A percentile compares a stretch with the other conserved stretches of the same genome.
These are phyloP conservation scores for Cutaneotrichosporon sp. DNA, from an alignment of 1,284 basidiomycete species.

Conservation along the genomic window DNA sequence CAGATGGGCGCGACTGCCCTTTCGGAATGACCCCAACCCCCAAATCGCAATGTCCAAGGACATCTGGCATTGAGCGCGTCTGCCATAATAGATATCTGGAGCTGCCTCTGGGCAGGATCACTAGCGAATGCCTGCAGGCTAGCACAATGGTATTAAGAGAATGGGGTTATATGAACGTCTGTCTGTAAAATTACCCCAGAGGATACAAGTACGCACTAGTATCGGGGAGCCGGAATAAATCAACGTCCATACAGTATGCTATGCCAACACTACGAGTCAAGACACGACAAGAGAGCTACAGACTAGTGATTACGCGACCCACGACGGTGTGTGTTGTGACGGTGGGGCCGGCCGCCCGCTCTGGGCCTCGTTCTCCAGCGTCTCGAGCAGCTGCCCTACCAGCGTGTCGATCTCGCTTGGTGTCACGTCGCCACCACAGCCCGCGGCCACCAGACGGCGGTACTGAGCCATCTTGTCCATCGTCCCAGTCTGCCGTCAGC, in stretches of 20 bases:
- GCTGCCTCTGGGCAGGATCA: no score
- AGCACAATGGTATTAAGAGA: no score
- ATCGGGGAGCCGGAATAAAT: no score
- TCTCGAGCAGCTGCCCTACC: slow-evolving; percentile 59
- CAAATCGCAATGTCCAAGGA: no score
- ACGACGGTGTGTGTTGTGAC: neutral
- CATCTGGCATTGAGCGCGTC: no score
- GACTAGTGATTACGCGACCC: neutral
- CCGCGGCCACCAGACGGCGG: slow-evolving; percentile 73
- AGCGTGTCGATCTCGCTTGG: slow-evolving; percentile 77
- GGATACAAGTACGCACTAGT: no score
- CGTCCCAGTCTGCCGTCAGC: slow-evolving; percentile 57
- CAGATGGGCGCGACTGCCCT: slow-evolving; percentile 4
- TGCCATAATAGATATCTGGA: no score
- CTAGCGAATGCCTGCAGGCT: no score
- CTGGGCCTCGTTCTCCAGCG: slow-evolving; percentile 25
- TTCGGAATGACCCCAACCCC: neutral
- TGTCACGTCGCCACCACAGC: slow-evolving; percentile 74
- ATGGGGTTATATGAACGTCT: no score
- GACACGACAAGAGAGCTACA: neutral
- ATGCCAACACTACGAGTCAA: neutral
- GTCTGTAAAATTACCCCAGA: no score
- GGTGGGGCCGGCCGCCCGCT: neutral
- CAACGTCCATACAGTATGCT: slow-evolving; percentile 2
- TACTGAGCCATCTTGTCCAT: slow-evolving; percentile 82